Evolutionary conservation across 1,139 yeast species (phyloP), one percentile per base, ranked within the genome.

Genomic region (Saccharomyces hybrid): DNA sequence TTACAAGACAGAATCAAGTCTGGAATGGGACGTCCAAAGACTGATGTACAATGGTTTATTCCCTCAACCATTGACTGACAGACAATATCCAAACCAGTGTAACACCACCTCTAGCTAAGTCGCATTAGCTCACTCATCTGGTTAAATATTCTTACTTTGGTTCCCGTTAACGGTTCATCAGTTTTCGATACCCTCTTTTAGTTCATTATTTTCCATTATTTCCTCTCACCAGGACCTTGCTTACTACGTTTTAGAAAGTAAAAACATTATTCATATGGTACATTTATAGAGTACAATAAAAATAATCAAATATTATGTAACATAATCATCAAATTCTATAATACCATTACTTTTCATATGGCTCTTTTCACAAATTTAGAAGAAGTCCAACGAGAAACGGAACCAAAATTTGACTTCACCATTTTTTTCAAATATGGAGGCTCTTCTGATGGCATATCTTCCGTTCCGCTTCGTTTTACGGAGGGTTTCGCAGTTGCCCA

Each of bases 1-100:
- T 71, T 90, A 87, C 83, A 91, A 89, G 76, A 86, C 96, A 31
- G 98, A 93, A 70, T 71, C 73, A 63, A 81, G 95, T 19, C 70
- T 85, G 53, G 98, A 91, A 69, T 93, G 98, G 98, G 96, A 88
- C 73, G 77, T 87, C 71, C 75, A 77, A 57, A 75, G 76, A 58
- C 78, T 90, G 64, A 73, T 79, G 24, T 74, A 72, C 42, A 69
- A 77, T 56, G 87, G 82, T 27, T 68, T 89, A 53, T 85, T 91
- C 79, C 98, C 98, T 53, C 84, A 78, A 66, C 97, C 97, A 38
- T 71, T 88, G 55, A 70, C 73, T 57, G 79, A 75, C 61, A 80
- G 96, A 71, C 72, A 77, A 64, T 87, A 77, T 70, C 86, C 87
- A 58, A 80, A 83, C 74, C 91, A 83, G 71, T 87, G 95, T 73